A percentile compares a stretch with the other conserved stretches of the same genome.
Conservation (phyloP, 2,329 filamentous ascomycete species). For the Cercospora sp. region DNA sequence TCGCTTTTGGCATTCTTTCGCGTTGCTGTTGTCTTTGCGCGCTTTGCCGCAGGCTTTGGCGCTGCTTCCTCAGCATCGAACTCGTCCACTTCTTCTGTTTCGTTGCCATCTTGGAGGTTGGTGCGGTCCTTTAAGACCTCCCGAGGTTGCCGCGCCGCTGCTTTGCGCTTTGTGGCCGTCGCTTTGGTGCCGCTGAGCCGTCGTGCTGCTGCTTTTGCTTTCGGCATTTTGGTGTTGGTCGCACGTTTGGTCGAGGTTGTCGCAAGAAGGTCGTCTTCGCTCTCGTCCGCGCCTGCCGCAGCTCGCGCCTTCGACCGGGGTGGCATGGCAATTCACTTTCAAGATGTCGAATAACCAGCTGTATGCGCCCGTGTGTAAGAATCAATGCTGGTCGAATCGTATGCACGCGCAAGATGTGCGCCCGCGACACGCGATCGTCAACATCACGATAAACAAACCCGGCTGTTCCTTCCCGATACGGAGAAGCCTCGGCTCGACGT, state of each 20-base stretch:
- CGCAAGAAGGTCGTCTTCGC: constrained; percentile 27
- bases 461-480: not conserved
- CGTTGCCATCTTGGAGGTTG: constrained; percentile 41
- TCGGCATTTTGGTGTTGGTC: constrained; percentile 34
- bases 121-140: constrained; percentile 46
- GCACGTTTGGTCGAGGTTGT: constrained; percentile 23
- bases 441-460: constrained; percentile 1
- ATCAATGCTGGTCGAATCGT: not conserved
- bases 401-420: not conserved
- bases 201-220: constrained; percentile 41
- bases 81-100: constrained; percentile 45
- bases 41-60: constrained; percentile 37
- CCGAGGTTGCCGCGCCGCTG: constrained; percentile 40
- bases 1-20: constrained; percentile 20
- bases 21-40: constrained; percentile 36
- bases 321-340: constrained; percentile 41
- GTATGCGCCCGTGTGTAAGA: not conserved
- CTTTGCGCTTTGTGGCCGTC: constrained; percentile 43
- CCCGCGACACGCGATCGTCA: not conserved
- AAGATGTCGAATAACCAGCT: not conserved
- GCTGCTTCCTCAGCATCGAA: constrained; percentile 43
- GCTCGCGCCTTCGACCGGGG: constrained; percentile 21
- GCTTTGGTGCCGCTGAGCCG: constrained; percentile 39
- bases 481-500: not conserved
- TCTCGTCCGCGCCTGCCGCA: constrained; percentile 22